Evolutionary conservation across 2,329 filamentous ascomycete species (phyloP).

Genomic region (Ascocoryne sarcoides): DNA sequence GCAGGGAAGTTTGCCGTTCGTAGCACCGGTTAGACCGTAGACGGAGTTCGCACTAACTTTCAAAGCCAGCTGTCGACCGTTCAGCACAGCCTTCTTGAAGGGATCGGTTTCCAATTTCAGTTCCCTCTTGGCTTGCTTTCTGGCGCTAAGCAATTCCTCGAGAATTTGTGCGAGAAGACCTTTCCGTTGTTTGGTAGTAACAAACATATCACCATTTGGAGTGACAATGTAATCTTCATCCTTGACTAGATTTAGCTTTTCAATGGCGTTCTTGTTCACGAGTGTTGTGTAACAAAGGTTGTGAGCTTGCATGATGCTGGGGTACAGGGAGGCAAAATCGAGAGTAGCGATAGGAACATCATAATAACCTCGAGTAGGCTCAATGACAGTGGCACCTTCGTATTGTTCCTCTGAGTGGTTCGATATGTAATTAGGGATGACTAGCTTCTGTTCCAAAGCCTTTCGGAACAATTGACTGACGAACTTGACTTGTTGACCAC

Average conservation of each 20-base stretch:
- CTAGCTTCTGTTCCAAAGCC: slow-evolving; percentile 82
- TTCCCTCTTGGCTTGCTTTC: slow-evolving; percentile 92
- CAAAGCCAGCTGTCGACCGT: slow-evolving; percentile 90
- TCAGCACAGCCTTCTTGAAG: slow-evolving; percentile 96
- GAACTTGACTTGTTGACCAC: slow-evolving; percentile 96
- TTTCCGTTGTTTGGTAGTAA: slow-evolving; percentile 80
- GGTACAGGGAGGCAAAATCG: slow-evolving; percentile 97
- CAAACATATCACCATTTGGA: slow-evolving; percentile 89
- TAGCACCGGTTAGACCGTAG: slow-evolving; percentile 94
- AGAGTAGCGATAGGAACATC: slow-evolving; percentile 91
- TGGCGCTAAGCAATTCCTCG: slow-evolving; percentile 80
- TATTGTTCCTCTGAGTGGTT: slow-evolving; percentile 79
- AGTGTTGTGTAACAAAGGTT: slow-evolving; percentile 97
- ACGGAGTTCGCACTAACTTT: slow-evolving; percentile 98
- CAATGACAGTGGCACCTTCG: slow-evolving; percentile 95
- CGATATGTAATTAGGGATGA: slow-evolving; percentile 77
- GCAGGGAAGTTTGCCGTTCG: slow-evolving; percentile 90
- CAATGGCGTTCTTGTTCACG: slow-evolving; percentile 67
- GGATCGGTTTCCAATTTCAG: slow-evolving; percentile 81
- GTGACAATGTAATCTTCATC: slow-evolving; percentile 96
- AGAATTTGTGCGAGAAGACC: slow-evolving; percentile 91
- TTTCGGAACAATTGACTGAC: slow-evolving; percentile 96
- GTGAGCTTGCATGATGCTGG: slow-evolving; percentile 97
- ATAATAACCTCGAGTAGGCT: slow-evolving; percentile 88
- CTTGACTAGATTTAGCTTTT: slow-evolving; percentile 68